Evolutionary conservation across 2,329 filamentous ascomycete genomes (phyloP), one percentile per base, ranked within the genome.

Genomic region (Cladophialophora exuberans): DNA sequence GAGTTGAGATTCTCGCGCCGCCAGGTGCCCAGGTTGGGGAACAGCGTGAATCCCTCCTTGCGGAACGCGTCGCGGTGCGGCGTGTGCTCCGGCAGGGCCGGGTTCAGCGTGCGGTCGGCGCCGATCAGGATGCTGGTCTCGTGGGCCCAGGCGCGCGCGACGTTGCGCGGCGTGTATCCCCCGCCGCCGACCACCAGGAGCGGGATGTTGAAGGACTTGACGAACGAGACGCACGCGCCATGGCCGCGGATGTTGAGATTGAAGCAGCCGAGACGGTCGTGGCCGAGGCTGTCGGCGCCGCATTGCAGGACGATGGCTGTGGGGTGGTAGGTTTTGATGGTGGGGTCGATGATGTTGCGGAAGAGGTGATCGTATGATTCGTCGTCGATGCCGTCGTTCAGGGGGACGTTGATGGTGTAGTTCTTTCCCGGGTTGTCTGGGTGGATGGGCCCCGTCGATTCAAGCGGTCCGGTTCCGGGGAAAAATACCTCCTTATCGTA

Each of bases 241-340:
- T 99, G 94, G 11, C 92, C 93, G 69, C 90, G 87, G 57, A 99
- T 94, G 70, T 96, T 95, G 57, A 99, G 84, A 69, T 97, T 99
- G 80, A 99, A 99, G 61, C 91, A 88, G 44, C 94, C 94, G 0
- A 99, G 83, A 18, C 94, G 83, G 73, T 99, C 94, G 60, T 94
- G 93, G 33, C 92, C 93, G 0, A 99, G 82, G 35, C 89, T 95
- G 77, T 99, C 94, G 39, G 93, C 94, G 55, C 94, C 94, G 69
- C 94, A 97, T 73, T 99, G 94, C 1, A 99, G 80, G 5, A 95
- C 93, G 66, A 99, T 96, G 39, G 90, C 93, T 47, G 85, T 84
- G 0, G 94, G 94, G n/a, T 86, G 85, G 76, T 95, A 99, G 60
- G 85, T 87, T 42, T 88, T 83, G 48, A 96, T 84, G 53, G 90